These are phyloP conservation scores for Anthostomella pinea DNA, from an alignment of 2,329 filamentous ascomycete species.

Conservation along the genomic window DNA sequence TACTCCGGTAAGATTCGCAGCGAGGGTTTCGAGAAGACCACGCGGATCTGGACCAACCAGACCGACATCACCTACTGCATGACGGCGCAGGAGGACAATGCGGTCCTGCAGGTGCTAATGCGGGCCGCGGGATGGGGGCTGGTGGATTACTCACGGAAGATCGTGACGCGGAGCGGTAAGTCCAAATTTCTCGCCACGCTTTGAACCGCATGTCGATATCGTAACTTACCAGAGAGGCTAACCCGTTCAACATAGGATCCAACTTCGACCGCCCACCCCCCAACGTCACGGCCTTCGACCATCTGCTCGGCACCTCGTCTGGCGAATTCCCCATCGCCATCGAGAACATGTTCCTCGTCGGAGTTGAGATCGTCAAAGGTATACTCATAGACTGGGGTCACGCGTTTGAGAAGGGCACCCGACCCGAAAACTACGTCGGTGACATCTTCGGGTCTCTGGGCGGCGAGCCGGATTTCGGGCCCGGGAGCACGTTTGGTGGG, in stretches of 20 bases:
- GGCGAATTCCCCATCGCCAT: constrained; percentile 62
- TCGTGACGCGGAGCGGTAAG: constrained; percentile 62
- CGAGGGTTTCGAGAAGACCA: constrained; percentile 64
- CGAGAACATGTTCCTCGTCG: constrained; percentile 64
- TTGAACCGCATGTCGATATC: no score
- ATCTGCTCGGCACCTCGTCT: no score
- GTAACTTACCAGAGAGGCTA: background rate
- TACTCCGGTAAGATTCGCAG: constrained; percentile 61
- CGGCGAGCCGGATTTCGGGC: constrained; percentile 63
- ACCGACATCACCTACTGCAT: constrained; percentile 62
- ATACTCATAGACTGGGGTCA: constrained; percentile 60
- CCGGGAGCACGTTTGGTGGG: constrained; percentile 37
- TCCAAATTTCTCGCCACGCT: no score
- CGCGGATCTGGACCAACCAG: constrained; percentile 63
- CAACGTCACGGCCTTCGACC: constrained; percentile 52
- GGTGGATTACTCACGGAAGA: constrained; percentile 64
- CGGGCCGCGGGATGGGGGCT: constrained; percentile 54
- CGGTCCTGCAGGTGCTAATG: constrained; percentile 62
- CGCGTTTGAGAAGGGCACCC: constrained; percentile 56
- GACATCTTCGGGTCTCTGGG: constrained; percentile 70
- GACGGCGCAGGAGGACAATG: constrained; percentile 72
- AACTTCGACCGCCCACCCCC: constrained; percentile 70
- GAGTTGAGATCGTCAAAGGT: constrained; percentile 61
- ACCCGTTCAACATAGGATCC: constrained; percentile 40
- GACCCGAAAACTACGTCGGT: constrained; percentile 63